These are phyloP conservation scores for Cutaneotrichosporon curvatum DNA, from an alignment of 1,284 basidiomycete genomes.

Conservation along the genomic window DNA sequence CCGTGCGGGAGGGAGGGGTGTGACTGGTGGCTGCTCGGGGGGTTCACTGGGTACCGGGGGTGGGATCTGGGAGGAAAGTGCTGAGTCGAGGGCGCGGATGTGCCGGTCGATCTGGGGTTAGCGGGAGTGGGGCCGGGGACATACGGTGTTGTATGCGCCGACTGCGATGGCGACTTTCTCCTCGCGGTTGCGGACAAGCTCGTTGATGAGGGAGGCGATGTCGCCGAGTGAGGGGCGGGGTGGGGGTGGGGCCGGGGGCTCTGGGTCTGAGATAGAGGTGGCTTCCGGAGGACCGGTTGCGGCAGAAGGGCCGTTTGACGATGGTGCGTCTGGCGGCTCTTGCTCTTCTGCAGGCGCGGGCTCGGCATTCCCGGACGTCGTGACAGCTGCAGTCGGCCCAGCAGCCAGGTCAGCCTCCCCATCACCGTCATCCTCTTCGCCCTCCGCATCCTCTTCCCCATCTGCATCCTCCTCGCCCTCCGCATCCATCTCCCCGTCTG, in stretches of 20 bases:
- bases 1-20: neutral
- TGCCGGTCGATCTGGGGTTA: constrained; percentile 47
- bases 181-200: constrained; percentile 46
- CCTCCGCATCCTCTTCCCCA: neutral
- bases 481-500: too few species aligned
- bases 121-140: constrained; percentile 6
- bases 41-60: too few species aligned
- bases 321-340: too few species aligned
- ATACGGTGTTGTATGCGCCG: constrained; percentile 48
- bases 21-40: constrained; percentile 7
- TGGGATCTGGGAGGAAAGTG: constrained; percentile 31
- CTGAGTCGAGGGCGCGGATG: constrained; percentile 50
- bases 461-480: too few species aligned
- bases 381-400: too few species aligned
- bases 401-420: neutral
- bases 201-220: constrained; percentile 35
- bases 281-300: too few species aligned
- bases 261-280: neutral
- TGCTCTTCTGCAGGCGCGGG: too few species aligned
- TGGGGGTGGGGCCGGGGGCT: neutral
- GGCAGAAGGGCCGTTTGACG: too few species aligned
- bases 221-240: constrained; percentile 24
- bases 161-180: constrained; percentile 50
- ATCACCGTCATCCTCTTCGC: neutral
- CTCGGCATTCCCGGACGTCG: too few species aligned